A percentile compares a stretch with the other conserved stretches of the same genome.
These are phyloP conservation scores for Leccinum truebloodii DNA, from an alignment of 768 basidiomycete genomes.

Conservation along the genomic window DNA sequence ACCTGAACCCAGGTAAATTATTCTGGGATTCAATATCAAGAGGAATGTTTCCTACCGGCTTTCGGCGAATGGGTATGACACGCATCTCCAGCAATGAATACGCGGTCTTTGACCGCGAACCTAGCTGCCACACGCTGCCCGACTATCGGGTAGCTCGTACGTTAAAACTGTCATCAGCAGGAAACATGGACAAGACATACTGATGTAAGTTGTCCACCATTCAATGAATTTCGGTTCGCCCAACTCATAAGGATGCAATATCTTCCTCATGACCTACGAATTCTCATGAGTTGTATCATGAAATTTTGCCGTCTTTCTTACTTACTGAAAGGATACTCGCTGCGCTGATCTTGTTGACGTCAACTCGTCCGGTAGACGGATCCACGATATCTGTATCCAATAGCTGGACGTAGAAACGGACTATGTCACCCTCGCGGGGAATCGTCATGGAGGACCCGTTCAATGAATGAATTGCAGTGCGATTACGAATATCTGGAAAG, in stretches of 20 bases:
- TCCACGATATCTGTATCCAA: slow-evolving; percentile 48
- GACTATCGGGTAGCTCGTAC: slow-evolving; percentile 39
- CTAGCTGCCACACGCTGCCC: slow-evolving; percentile 72
- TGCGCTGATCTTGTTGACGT: slow-evolving; percentile 52
- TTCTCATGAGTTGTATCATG: background rate
- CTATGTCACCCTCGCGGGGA: slow-evolving; percentile 66
- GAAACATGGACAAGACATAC: slow-evolving; percentile 37
- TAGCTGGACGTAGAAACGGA: slow-evolving; percentile 73
- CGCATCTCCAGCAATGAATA: slow-evolving; percentile 79
- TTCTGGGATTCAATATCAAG: background rate
- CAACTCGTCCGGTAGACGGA: slow-evolving; percentile 48
- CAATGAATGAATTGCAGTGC: slow-evolving; percentile 64
- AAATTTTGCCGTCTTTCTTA: too few species aligned
- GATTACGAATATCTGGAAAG: slow-evolving; percentile 76
- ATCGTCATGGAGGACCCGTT: slow-evolving; percentile 73
- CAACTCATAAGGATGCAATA: slow-evolving; percentile 57
- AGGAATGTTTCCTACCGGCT: slow-evolving; percentile 42
- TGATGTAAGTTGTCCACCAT: slow-evolving; percentile 76
- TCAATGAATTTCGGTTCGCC: slow-evolving; percentile 49
- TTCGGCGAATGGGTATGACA: slow-evolving; percentile 72
- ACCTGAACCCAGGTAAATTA: slow-evolving; percentile 36
- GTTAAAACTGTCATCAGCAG: background rate
- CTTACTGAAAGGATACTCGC: slow-evolving; percentile 54
- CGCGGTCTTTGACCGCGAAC: slow-evolving; percentile 59
- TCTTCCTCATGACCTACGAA: slow-evolving; percentile 52